Evolutionary conservation across 2,329 filamentous ascomycete species (phyloP).

Genomic region (Beauveria varroae): DNA sequence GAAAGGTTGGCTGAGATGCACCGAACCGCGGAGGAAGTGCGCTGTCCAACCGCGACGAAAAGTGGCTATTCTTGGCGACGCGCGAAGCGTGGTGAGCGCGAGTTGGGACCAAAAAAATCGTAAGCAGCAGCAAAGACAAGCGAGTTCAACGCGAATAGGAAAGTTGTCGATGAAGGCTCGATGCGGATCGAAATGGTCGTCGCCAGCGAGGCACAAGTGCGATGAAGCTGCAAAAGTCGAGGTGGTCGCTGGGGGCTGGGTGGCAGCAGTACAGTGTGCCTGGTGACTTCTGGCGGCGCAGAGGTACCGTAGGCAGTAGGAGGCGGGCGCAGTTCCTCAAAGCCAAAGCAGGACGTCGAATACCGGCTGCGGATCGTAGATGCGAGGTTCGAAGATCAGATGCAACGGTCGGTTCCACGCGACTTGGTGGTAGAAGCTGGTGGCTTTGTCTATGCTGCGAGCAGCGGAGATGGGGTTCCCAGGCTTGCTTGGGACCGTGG

Average conservation of each 20-base stretch:
- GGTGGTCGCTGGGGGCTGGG: slow-evolving; percentile 8
- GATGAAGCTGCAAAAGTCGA: slow-evolving; percentile 6
- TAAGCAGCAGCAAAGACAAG: background rate
- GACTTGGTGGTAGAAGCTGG: slow-evolving; percentile 6
- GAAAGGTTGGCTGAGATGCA: background rate
- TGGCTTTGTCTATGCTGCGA: slow-evolving; percentile 5
- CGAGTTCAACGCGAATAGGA: background rate
- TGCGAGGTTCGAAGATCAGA: background rate
- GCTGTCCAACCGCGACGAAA: background rate
- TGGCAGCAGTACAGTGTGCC: slow-evolving; percentile 1
- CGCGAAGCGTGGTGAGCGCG: background rate
- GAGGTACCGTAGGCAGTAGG: background rate
- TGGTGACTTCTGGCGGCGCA: background rate
- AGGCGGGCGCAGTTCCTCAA: slow-evolving; percentile 1
- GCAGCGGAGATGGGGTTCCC: slow-evolving; percentile 10
- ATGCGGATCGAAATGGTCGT: background rate
- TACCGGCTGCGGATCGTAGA: background rate
- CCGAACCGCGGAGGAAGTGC: background rate
- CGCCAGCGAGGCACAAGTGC: background rate
- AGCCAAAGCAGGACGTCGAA: background rate
- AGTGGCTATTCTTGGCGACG: background rate
- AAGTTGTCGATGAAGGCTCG: background rate
- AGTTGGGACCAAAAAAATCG: background rate
- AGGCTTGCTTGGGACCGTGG: slow-evolving; percentile 7
- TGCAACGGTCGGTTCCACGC: slow-evolving; percentile 7